phyloP scores from a whole-genome alignment of 257 asterid species.

The Solanum sejunctum region DNA sequence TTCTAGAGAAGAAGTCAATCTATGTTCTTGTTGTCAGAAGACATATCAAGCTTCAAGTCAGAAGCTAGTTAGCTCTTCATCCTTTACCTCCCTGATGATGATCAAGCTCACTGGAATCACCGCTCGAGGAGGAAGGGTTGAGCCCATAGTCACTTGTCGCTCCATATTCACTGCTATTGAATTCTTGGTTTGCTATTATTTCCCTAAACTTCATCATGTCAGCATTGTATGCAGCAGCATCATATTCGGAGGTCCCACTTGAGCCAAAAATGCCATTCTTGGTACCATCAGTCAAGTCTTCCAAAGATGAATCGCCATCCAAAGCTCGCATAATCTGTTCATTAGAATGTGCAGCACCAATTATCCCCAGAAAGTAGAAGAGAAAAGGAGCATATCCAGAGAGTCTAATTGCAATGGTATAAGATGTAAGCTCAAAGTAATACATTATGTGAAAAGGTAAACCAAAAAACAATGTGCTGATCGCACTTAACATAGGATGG shows the following conservation, averaged over 20 bases:
- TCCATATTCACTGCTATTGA: constrained; percentile 45
- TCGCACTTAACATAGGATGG: neutral
- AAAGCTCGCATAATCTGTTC: constrained; percentile 58
- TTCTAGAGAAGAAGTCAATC: neutral
- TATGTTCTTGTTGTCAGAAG: neutral
- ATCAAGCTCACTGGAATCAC: constrained; percentile 17
- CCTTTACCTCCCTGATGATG: neutral
- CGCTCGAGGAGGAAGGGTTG: constrained; percentile 39
- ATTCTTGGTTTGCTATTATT: constrained; percentile 53
- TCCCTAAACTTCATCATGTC: constrained; percentile 76
- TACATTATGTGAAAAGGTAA: neutral
- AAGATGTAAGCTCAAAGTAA: neutral
- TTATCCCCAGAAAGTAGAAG: neutral
- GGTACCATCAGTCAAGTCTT: constrained; percentile 49
- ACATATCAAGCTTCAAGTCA: neutral
- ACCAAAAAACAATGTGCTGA: neutral
- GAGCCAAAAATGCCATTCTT: constrained; percentile 23
- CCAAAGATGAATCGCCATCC: constrained; percentile 72
- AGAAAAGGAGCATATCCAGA: neutral
- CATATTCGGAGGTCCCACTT: constrained; percentile 16
- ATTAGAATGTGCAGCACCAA: neutral
- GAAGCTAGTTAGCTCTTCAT: neutral
- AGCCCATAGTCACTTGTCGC: constrained; percentile 48
- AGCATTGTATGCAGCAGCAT: constrained; percentile 71
- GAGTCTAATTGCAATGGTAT: neutral